Base-by-base conservation (phyloP, 2,329 filamentous ascomycete species). In the Fusarium burgessii region DNA sequence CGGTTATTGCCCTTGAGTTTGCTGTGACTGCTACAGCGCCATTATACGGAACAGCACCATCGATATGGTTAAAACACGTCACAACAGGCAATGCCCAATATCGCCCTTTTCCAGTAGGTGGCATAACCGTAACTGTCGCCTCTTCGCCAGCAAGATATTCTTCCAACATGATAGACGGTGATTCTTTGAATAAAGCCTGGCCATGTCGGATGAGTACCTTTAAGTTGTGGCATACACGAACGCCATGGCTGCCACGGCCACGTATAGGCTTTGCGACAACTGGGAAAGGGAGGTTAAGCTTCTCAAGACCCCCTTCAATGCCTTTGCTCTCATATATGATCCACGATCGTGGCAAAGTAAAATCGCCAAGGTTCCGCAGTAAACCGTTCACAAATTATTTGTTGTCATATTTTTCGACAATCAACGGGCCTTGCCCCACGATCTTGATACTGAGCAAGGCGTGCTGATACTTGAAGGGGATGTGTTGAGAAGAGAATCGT, bases 81-180 rank as follows among this genome's bases (percentile, higher is more conserved):
- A 74, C 69, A 41, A 74, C 33, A 25, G 83, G 83, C 36, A 87
- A 71, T 7, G 82, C 77, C 80, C 81, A 84, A 68, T 87, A 84
- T 1, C 45, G n/a, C 17, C 77, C 73, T 1, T 73, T 63, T 0
- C 62, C 66, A 1, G 78, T 81, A 5, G 84, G 85, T 2, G 85
- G 84, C 85, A 87, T 86, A 0, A 87, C 81, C 0, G 84, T 87
- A 5, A 88, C 79, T 0, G 85, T 88, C 1, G 78, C 84, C 70
- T 88, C 86, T 62, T 85, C 80, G 2, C 85, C 84, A 1, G 75
- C 59, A 1, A 88, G 79, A 60, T 80, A 87, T 62, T 88, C 80
- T 64, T 88, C 85, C 0, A 87, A 38, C 66, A 88, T 82, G 36
- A 17, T 54, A 20, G 85, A 58, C 11, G 55, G 60, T 6, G 62